These are phyloP conservation scores for Pyrenophora graminea DNA, from an alignment of 2,329 filamentous ascomycete species.

Conservation along the genomic window DNA sequence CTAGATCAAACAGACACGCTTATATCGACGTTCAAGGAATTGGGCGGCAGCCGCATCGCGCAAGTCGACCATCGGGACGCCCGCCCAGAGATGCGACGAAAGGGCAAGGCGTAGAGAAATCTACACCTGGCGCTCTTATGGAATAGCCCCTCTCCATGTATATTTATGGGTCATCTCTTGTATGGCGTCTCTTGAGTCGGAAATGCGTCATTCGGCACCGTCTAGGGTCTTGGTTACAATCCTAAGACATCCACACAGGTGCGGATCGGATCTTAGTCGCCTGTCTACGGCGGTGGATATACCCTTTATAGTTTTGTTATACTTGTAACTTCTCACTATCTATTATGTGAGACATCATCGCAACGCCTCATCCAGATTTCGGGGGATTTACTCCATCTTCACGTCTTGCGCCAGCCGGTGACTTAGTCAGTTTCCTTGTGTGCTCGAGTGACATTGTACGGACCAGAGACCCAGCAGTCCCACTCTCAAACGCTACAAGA, in stretches of 20 bases:
- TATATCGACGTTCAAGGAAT: constrained; percentile 69
- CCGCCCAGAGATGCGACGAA: constrained; percentile 14
- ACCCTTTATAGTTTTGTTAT: constrained; percentile 19
- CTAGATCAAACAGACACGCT: constrained; percentile 68
- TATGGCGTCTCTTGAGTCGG: not conserved
- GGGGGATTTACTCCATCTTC: no score
- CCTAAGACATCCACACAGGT: constrained; percentile 8
- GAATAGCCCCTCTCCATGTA: not conserved
- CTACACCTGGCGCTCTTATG: not conserved
- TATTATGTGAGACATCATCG: no score
- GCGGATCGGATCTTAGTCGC: constrained; percentile 3
- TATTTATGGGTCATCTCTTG: not conserved
- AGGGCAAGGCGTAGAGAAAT: constrained; percentile 7
- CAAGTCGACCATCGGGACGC: constrained; percentile 31
- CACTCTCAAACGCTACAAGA: no score
- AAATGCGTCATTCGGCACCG: not conserved
- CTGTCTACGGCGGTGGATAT: constrained; percentile 18
- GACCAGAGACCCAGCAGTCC: no score
- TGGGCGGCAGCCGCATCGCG: constrained; percentile 70
- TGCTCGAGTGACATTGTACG: no score
- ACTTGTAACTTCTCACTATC: not conserved
- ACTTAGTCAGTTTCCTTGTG: no score
- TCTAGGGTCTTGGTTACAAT: constrained; percentile 9
- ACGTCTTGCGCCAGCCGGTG: no score
- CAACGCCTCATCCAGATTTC: no score